Evolutionary conservation across 2,329 filamentous ascomycete genomes (phyloP), one percentile per base, ranked within the genome.

Genomic region (Boeremia lycopersici): DNA sequence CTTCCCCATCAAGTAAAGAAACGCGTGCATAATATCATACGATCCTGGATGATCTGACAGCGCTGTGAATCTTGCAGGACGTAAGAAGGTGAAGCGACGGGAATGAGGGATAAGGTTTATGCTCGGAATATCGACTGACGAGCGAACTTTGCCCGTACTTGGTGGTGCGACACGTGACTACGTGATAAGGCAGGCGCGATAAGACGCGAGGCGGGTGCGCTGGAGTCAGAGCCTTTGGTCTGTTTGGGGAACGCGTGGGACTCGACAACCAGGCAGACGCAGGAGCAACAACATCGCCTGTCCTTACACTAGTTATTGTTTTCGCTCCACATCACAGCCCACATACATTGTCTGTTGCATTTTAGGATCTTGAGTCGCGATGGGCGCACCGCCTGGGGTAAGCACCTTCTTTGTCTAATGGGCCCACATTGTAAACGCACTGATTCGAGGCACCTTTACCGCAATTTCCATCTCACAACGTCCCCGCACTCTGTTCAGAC

Each of bases 311-410:
- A 35, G 1, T 25, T 49, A 44, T 15, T 26, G 35, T 23, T 31
- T 30, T 19, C 44, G n/a, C 23, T 44, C 13, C 6, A 31, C 17
- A 17, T 9, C 23, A 34, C 38, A 23, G 35, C 35, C 13, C 26
- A 36, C 42, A 35, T 15, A 45, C 45, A 34, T 38, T 8, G 17
- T 35, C 15, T 29, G 9, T 34, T 34, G 41, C 29, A n/a, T 19
- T 36, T 31, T 46, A 25, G n/a, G 2, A 42, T 15, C 9, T 35
- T n/a, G 13, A 19, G 29, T 55, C 60, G 36, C 36, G 11, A 55
- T 55, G 52, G 52, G 46, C 36, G 65, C 65, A 36, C 68, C 68
- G 50, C 68, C 68, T 55, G 64, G 65, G 36, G 63, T 67, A 52
- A 61, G 68, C 70, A 17, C 26, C 13, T 26, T 36, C 26, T 43